Evolutionary conservation across 805 yeast species (phyloP), one percentile per base, ranked within the genome.

Genomic region (Candida vartiovaarae): DNA sequence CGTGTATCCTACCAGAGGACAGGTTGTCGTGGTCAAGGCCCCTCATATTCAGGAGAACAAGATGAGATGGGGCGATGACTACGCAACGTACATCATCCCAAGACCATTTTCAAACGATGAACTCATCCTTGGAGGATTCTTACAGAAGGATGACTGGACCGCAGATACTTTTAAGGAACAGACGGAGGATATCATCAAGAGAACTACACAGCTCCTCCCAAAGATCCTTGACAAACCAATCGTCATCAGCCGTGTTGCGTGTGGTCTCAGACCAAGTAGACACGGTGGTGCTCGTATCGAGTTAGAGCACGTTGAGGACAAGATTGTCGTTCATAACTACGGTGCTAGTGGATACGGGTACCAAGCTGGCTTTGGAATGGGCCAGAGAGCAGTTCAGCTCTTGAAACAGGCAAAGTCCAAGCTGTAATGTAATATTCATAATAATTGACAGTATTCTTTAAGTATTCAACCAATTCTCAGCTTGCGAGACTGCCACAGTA

Each of bases 1-100:
- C 1, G 74, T 82, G 20, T 82, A 79, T 51, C 91, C 95, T 6
- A 77, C 85, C 1, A 68, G 95, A 46, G 95, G 95, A 5, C 95
- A 85, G 56, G 88, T 84, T 26, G 82, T 84, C 20, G 80, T 84
- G 8, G 70, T 84, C 24, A 73, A 70, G 47, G 87, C 88, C 0
- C 88, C 89, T 3, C 84, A 82, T 52, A 67, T 84, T 47, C 65
- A 65, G 31, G 78, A 76, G 52, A 84, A 82, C 58, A 63, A 62
- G 47, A 56, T 77, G 68, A 64, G 76, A 41, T 80, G 84, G 84
- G 82, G 83, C n/a, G 62, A 59, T 3, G 75, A 71, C 39, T 69
- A 66, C 46, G 78, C 84, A 4, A 82, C 88, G 1, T 84, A 84
- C 52, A 70, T 80, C 41, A 84, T 84, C 58, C 87, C 87, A 44